A percentile compares a stretch with the other conserved stretches of the same genome.
These are phyloP conservation scores for Astrothelium subdiscretum DNA, from an alignment of 495 filamentous ascomycete species.

Conservation along the genomic window DNA sequence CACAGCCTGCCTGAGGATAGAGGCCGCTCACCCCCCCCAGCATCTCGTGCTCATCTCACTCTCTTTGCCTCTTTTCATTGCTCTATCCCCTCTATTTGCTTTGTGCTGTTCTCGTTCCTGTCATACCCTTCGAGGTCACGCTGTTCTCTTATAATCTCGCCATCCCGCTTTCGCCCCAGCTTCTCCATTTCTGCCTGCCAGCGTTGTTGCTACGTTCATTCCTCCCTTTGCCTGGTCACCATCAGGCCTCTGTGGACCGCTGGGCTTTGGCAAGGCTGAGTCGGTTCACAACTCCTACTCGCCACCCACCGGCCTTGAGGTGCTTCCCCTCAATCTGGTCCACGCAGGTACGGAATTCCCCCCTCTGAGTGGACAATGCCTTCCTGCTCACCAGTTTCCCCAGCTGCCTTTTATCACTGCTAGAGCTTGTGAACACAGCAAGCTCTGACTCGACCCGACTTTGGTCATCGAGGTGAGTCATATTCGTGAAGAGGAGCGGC, in stretches of 20 bases:
- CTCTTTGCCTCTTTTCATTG: neutral
- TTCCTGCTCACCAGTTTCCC: neutral
- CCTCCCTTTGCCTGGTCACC: neutral
- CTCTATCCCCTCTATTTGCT: neutral
- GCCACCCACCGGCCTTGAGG: neutral
- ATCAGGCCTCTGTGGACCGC: neutral
- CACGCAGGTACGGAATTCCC: neutral
- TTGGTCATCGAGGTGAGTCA: neutral
- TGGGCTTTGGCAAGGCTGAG: neutral
- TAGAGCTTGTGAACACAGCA: neutral
- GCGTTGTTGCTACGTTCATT: neutral
- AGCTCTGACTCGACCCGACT: neutral
- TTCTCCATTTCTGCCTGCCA: neutral
- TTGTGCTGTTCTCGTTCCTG: neutral
- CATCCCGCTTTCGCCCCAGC: neutral
- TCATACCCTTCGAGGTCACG: neutral
- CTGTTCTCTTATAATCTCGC: neutral
- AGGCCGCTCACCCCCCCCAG: neutral
- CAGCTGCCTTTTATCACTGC: neutral
- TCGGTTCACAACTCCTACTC: neutral
- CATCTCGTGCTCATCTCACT: neutral
- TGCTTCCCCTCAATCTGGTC: neutral
- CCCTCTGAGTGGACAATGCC: neutral
- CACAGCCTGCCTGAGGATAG: slow-evolving; percentile 2
- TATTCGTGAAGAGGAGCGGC: neutral